Evolutionary conservation across 805 yeast genomes (phyloP), one percentile per base, ranked within the genome.

Genomic region (Lachancea meyersii): DNA sequence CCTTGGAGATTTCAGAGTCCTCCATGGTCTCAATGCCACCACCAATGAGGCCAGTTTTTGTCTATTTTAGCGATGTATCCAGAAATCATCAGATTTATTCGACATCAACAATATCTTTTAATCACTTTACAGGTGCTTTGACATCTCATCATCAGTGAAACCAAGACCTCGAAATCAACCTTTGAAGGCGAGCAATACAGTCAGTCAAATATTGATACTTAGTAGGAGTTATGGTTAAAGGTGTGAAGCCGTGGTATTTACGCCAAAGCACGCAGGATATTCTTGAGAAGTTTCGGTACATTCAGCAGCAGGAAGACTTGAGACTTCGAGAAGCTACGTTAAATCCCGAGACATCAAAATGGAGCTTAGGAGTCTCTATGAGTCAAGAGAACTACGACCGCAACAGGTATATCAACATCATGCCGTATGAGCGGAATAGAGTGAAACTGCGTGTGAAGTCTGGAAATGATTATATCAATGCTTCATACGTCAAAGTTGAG

Each of bases 381-480:
- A 26, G 40, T 8, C 47, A 47, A 11, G 23, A 45, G 28, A 64
- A 63, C 40, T 57, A 55, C 42, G 50, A 49, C 8, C 61, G 80
- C 43, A 82, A 83, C 51, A 63, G 89, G 41, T 83, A 83, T 55
- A 53, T 69, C 4, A 77, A 82, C 53, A 75, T 83, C 9, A 59
- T 78, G 33, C 87, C 93, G 0, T 84, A 73, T 68, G 86, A 83
- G 52, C 64, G 67, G 43, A 77, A 74, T 31, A 58, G 86, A 28
- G 80, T 80, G 2, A 58, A 54, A 26, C 59, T 79, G 10, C 48
- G 54, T 4, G 63, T 64, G 1, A 31, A 40, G 2, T 27, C 51
- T 1, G 60, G 63, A 1, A 63, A 52, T 36, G 88, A 85, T 57
- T 88, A 89, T 55, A 85, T 89, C 51, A 89, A 88, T 64, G 97